Percentiles rank a stretch among this genome's conserved stretches.
Conservation (phyloP, 805 yeast genomes). For the Metschnikowia bowlesiae region DNA sequence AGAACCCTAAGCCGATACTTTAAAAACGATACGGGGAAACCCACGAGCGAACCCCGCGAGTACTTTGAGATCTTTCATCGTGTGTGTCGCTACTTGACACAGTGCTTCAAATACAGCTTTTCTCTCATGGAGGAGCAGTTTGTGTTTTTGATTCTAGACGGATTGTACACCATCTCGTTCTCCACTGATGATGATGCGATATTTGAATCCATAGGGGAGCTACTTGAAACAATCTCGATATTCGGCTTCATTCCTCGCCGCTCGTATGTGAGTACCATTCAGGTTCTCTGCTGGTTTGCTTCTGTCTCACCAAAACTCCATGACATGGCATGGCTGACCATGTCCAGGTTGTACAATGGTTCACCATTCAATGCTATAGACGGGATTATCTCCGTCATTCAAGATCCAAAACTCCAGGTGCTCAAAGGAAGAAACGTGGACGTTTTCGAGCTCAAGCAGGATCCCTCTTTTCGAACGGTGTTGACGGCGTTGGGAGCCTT, state of each 20-base stretch:
- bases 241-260: constrained; percentile 45
- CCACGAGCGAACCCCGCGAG: constrained; percentile 7
- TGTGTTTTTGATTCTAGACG: constrained; percentile 27
- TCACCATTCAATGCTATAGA: constrained; percentile 29
- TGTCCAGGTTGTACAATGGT: constrained; percentile 34
- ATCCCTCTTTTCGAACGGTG: neutral
- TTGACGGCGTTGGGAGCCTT: constrained; percentile 33
- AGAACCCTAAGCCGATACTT: constrained; percentile 10
- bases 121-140: constrained; percentile 39
- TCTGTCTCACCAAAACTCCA: constrained; percentile 30
- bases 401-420: constrained; percentile 20
- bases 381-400: constrained; percentile 19
- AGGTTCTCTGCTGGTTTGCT: constrained; percentile 43
- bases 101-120: constrained; percentile 47
- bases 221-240: constrained; percentile 41
- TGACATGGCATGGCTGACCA: constrained; percentile 34
- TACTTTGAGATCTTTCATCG: constrained; percentile 13
- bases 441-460: constrained; percentile 2
- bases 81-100: constrained; percentile 33
- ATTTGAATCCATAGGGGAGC: constrained; percentile 32
- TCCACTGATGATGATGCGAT: constrained; percentile 36
- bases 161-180: constrained; percentile 34
- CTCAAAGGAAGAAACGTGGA: constrained; percentile 6
- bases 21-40: constrained; percentile 6
- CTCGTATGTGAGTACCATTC: constrained; percentile 33